phyloP scores from a whole-genome alignment of 192 early-diverging fungal species.

The Hyaloraphidium curvatum region DNA sequence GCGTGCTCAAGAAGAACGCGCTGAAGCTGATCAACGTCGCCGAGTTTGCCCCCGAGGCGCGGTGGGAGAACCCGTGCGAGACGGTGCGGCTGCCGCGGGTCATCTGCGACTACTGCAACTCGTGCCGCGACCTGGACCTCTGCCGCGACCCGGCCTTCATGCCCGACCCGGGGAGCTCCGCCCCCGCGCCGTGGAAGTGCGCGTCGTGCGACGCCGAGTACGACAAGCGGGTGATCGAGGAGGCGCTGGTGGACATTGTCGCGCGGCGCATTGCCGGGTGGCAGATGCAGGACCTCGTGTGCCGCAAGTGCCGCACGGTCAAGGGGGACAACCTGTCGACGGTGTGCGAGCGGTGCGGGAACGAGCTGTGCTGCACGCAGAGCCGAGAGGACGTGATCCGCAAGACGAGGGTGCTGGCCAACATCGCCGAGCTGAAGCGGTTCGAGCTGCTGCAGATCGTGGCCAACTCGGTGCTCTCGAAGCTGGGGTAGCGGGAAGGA shows the following conservation, averaged over 20 bases:
- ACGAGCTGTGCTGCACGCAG: no score
- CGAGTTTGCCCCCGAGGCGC: slow-evolving; percentile 62
- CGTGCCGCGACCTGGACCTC: slow-evolving; percentile 73
- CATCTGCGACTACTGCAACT: slow-evolving; percentile 75
- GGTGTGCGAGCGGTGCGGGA: background rate
- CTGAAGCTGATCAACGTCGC: slow-evolving; percentile 40
- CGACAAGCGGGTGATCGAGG: slow-evolving; percentile 58
- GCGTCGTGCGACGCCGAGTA: slow-evolving; percentile 59
- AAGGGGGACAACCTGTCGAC: slow-evolving; percentile 12
- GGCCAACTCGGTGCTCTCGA: no score
- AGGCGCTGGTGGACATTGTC: slow-evolving; percentile 56
- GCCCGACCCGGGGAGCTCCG: slow-evolving; percentile 16
- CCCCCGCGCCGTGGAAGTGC: slow-evolving; percentile 40
- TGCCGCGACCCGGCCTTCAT: slow-evolving; percentile 58
- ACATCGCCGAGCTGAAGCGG: no score
- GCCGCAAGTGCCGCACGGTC: slow-evolving; percentile 57
- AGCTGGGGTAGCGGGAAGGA: no score
- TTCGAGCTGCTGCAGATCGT: no score
- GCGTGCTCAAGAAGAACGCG: slow-evolving; percentile 59
- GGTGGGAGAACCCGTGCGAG: slow-evolving; percentile 70
- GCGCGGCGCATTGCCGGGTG: slow-evolving; percentile 42
- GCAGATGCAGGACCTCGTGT: slow-evolving; percentile 78
- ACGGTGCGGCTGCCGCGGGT: slow-evolving; percentile 55
- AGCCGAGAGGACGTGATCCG: no score
- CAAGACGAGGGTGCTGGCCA: no score